Base-by-base conservation (phyloP, 2,329 filamentous ascomycete species). In the Hortaea werneckii region DNA sequence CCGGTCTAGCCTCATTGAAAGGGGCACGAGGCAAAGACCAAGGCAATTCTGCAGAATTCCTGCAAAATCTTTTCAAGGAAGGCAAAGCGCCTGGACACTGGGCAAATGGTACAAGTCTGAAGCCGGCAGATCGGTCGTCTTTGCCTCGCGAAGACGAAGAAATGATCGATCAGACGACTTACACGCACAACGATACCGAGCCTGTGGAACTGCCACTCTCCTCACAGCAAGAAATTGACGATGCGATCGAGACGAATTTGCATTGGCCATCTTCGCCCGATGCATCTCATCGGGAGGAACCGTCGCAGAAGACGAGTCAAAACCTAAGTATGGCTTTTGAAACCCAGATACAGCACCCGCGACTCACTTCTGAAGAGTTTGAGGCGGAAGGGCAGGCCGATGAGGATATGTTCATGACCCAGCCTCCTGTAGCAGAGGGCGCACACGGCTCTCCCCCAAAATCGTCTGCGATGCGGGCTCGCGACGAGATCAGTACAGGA, bases 201-300 rank as follows among this genome's bases (percentile, higher is more conserved):
- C 13, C 37, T 9, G 32, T 20, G 20, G 20, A 20, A 20, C 20
- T 39, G 37, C 49, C 40, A 6, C 10, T 46, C 26, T 46, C 45
- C 7, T 46, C 45, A 28, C 43, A 48, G 13, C 40, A 49, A 20
- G 47, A 52, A 4, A 32, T 48, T n/a, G 45, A 50, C n/a, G 48
- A 49, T 10, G 40, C 29, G 8, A 13, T 49, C 10, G 42, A 49
- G 11, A 35, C 20, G 6, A 47, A 44, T 38, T 5, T 46, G 30
- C 42, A 40, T 7, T 52, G 50, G 50, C 50, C 50, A n/a, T 35
- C 28, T 11, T 51, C 49, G 12, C 49, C 49, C 4, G 42, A 42
- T 29, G 37, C 37, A 26, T 26, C 37, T 12, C 43, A 43, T 30
- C 26, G 32, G 40, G 29, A 6, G 13, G 12, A 9, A 27, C 29